Percentiles rank a stretch among this genome's conserved stretches.
These are phyloP conservation scores for Narthecium ossifragum DNA, from an alignment of 106 monocot genomes.

Conservation along the genomic window DNA sequence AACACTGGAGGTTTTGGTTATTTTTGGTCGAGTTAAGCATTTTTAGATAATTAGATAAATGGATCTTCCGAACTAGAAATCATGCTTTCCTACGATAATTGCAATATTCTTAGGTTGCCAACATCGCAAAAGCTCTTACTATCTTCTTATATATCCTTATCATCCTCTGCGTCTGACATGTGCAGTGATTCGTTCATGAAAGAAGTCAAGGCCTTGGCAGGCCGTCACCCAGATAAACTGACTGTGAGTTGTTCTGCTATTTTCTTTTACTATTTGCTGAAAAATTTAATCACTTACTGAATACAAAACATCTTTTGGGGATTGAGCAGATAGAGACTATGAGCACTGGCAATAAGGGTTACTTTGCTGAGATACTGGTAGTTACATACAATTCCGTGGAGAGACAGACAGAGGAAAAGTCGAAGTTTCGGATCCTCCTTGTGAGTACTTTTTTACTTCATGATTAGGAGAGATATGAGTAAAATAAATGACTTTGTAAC, in stretches of 20 bases:
- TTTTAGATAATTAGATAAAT: not conserved
- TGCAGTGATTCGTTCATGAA: conserved; percentile 67
- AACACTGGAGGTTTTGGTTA: not conserved
- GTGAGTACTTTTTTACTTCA: conserved; percentile 38
- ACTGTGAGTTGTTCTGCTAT: conserved; percentile 30
- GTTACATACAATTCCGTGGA: conserved; percentile 51
- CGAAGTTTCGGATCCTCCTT: conserved; percentile 69
- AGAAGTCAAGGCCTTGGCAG: conserved; percentile 61
- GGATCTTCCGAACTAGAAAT: not conserved
- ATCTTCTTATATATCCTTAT: not conserved
- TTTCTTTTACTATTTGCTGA: not conserved
- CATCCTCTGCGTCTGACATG: not conserved
- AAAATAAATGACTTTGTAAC: not conserved
- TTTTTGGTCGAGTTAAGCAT: not conserved
- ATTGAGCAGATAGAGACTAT: conserved; percentile 60
- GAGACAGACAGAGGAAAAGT: conserved; percentile 24
- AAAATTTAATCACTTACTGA: not conserved
- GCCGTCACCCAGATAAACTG: conserved; percentile 65
- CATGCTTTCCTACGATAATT: not conserved
- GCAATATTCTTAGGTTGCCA: too few species aligned
- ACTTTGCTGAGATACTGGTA: conserved; percentile 63
- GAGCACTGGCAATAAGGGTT: conserved; percentile 58
- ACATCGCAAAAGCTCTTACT: too few species aligned
- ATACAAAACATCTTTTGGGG: not conserved
- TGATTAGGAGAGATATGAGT: not conserved